Base-by-base conservation (phyloP, 805 yeast species). In the Wickerhamiella occidentalis region DNA sequence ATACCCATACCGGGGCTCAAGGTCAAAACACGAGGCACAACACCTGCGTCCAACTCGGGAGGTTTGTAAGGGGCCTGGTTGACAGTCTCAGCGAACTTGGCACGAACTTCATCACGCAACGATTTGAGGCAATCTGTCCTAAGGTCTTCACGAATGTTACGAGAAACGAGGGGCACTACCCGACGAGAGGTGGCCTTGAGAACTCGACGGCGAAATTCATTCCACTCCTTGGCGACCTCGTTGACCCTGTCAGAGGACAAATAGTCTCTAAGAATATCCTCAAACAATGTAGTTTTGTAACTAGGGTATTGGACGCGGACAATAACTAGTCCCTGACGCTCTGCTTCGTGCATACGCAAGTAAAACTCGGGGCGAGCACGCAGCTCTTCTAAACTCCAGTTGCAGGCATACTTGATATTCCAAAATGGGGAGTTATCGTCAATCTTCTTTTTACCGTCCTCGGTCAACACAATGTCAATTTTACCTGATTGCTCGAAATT, bases 41-140 rank as follows among this genome's bases (percentile, higher is more conserved):
- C 83, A 41, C 96, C 95, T 51, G 76, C 73, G 40, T 78, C 84
- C 55, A 74, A 81, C 4, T 84, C 82, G 42, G 76, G 73, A 5
- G 97, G 95, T 56, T 83, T 79, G 65, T 70, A 88, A 28, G 99
- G 96, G 1, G 97, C 95, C 68, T 88, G 97, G 63, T 90, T 92
- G 30, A 92, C 72, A 58, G 80, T 82, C 19, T 75, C 72, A 62
- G 77, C 69, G 59, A 90, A 82, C 25, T 75, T 70, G 40, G 75
- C 73, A 56, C 97, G 80, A 30, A 90, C 77, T 51, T 80, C 80
- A 51, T 71, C 74, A 46, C 79, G 79, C 41, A 92, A 71, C 40
- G 77, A 62, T 50, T 83, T 74, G 62, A 84, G 84, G 67, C 95
- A 83, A 50, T 75, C 80, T 51, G 82, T 75, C 49, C 86, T 77